Percentiles rank a stretch among this genome's conserved stretches.
These are phyloP conservation scores for Teunomyces pallodes DNA, from an alignment of 805 yeast species.

Conservation along the genomic window DNA sequence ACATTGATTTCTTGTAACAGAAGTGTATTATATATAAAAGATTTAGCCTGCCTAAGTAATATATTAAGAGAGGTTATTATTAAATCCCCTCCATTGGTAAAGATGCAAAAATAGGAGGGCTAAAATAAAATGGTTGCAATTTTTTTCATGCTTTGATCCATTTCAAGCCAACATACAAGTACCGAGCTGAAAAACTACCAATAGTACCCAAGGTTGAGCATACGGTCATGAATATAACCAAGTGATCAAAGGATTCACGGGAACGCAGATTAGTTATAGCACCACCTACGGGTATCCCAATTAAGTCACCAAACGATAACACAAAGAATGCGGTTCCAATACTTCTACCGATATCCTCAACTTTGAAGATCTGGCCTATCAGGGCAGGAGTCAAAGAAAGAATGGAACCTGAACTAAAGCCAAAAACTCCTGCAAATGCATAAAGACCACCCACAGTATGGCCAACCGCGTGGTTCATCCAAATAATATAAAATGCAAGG, in stretches of 20 bases:
- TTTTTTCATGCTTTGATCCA: neutral
- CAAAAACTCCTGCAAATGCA: slow-evolving; percentile 24
- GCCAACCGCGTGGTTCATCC: slow-evolving; percentile 26
- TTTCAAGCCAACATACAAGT: slow-evolving; percentile 20
- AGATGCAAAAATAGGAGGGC: too few relatives aligned
- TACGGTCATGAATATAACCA: slow-evolving; percentile 23
- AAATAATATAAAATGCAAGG: slow-evolving; percentile 19
- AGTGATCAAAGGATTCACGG: slow-evolving; percentile 15
- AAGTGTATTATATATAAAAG: neutral
- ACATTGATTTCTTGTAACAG: slow-evolving; percentile 15
- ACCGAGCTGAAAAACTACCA: slow-evolving; percentile 19
- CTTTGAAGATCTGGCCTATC: slow-evolving; percentile 24
- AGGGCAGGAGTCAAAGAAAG: slow-evolving; percentile 23
- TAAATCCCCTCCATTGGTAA: too few relatives aligned
- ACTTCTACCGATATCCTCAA: slow-evolving; percentile 24
- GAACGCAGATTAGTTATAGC: slow-evolving; percentile 17
- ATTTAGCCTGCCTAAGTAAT: neutral
- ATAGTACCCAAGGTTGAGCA: slow-evolving; percentile 19
- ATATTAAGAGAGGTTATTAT: neutral
- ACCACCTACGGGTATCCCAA: slow-evolving; percentile 30
- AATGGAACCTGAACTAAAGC: slow-evolving; percentile 28
- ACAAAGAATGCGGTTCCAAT: slow-evolving; percentile 20
- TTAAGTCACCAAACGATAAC: slow-evolving; percentile 22
- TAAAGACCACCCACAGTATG: slow-evolving; percentile 21
- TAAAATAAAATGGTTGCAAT: too few relatives aligned